phyloP scores from a whole-genome alignment of 1,284 basidiomycete species.

The Irpex sp. region DNA sequence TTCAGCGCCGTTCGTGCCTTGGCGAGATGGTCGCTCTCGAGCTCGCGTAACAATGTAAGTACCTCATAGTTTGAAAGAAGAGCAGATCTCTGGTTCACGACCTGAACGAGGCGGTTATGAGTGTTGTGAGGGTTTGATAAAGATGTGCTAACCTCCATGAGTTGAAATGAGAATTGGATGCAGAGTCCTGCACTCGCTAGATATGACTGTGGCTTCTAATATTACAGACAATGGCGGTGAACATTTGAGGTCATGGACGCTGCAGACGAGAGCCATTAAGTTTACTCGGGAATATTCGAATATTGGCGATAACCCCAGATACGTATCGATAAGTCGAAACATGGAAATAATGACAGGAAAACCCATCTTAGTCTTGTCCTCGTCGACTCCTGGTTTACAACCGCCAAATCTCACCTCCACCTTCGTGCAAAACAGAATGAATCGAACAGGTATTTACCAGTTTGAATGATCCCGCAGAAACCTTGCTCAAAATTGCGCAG shows the following conservation, averaged over 20 bases:
- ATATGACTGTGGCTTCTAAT: not conserved
- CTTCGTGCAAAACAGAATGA: slow-evolving; percentile 24
- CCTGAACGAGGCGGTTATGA: slow-evolving; percentile 37
- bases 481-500: slow-evolving; percentile 37
- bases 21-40: slow-evolving; percentile 70
- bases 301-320: not conserved
- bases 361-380: not conserved
- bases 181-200: not conserved
- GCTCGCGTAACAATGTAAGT: slow-evolving; percentile 70
- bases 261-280: not conserved
- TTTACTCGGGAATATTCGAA: not conserved
- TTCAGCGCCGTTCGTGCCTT: slow-evolving; percentile 59
- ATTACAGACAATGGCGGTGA: not conserved
- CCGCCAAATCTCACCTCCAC: not conserved
- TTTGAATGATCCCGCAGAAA: slow-evolving; percentile 13
- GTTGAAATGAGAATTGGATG: no score
- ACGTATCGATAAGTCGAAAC: not conserved
- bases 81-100: slow-evolving; percentile 74
- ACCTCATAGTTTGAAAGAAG: slow-evolving; percentile 89
- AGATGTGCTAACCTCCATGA: slow-evolving; percentile 26
- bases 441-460: slow-evolving; percentile 33
- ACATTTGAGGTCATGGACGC: not conserved
- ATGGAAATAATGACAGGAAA: not conserved
- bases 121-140: slow-evolving; percentile 2
- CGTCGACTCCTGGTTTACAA: not conserved